Conservation (phyloP, 208 protist genomes). For the Blastocrithidia nonstop region DNA sequence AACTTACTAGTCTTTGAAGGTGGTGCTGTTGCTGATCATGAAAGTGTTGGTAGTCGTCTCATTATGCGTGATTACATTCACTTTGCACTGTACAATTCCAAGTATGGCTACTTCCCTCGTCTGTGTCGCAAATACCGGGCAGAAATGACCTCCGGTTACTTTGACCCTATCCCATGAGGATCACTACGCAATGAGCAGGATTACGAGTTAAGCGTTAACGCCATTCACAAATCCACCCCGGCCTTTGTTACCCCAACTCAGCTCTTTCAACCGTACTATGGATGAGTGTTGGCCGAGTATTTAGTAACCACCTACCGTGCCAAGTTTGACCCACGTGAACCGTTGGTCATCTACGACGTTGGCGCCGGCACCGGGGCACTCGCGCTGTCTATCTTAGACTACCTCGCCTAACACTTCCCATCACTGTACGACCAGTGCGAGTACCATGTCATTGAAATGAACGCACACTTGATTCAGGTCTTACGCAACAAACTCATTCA, state of each 20-base stretch:
- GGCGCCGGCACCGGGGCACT: slow-evolving; percentile 74
- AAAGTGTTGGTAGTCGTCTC: slow-evolving; percentile 31
- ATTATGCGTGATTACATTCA: slow-evolving; percentile 83
- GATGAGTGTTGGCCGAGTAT: slow-evolving; percentile 77
- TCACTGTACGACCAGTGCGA: slow-evolving; percentile 55
- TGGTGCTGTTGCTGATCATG: slow-evolving; percentile 54
- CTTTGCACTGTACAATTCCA: slow-evolving; percentile 70
- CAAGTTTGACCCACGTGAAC: slow-evolving; percentile 76
- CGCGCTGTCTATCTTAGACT: slow-evolving; percentile 55
- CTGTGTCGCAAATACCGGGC: slow-evolving; percentile 73
- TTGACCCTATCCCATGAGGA: slow-evolving; percentile 68
- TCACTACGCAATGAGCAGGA: slow-evolving; percentile 70
- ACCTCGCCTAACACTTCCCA: slow-evolving; percentile 75
- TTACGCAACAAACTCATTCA: slow-evolving; percentile 57
- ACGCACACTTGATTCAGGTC: slow-evolving; percentile 43
- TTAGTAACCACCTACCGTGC: slow-evolving; percentile 53
- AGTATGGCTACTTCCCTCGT: slow-evolving; percentile 84
- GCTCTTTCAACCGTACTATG: slow-evolving; percentile 80
- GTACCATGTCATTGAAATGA: slow-evolving; percentile 78
- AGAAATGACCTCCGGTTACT: slow-evolving; percentile 75
- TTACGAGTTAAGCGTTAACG: slow-evolving; percentile 55
- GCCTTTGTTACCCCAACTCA: slow-evolving; percentile 66
- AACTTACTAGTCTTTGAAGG: slow-evolving; percentile 79
- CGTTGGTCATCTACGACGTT: slow-evolving; percentile 79
- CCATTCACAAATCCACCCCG: slow-evolving; percentile 62